Percentiles rank a stretch among this genome's conserved stretches.
These are phyloP conservation scores for Marsdenia floribunda DNA, from an alignment of 257 asterid genomes.

Conservation along the genomic window DNA sequence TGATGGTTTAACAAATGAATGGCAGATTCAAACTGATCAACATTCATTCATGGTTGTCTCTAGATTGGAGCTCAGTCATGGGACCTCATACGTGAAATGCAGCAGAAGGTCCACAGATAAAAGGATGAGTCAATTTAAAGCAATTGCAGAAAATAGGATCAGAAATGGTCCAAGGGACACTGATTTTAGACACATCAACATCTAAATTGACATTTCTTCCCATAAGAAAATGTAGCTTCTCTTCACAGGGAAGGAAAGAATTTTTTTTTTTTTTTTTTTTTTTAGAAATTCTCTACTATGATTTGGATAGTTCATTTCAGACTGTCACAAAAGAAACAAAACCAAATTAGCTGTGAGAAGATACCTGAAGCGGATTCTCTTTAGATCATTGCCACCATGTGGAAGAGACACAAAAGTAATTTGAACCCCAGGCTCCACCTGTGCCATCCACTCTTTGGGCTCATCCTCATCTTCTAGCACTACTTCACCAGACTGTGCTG, in stretches of 20 bases:
- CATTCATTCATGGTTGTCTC: constrained; percentile 3
- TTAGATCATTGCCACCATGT: constrained; percentile 80
- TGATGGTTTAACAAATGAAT: background rate
- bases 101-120: background rate
- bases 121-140: background rate
- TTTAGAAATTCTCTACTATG: background rate
- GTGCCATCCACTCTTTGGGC: constrained; percentile 79
- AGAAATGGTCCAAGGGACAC: constrained; percentile 8
- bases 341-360: background rate
- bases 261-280: too few species aligned
- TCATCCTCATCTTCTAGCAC: constrained; percentile 55
- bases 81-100: background rate
- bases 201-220: background rate
- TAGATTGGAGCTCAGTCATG: constrained; percentile 1
- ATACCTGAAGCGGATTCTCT: constrained; percentile 85
- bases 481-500: constrained; percentile 43
- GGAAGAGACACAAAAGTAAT: constrained; percentile 80
- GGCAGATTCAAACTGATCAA: background rate
- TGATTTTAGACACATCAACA: background rate
- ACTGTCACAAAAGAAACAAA: background rate
- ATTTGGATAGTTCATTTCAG: background rate
- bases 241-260: background rate
- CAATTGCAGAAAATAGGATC: background rate
- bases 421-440: constrained; percentile 92
- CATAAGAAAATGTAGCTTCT: background rate